Conservation (phyloP, 2,329 filamentous ascomycete species). For the Fusarium transvaalense region DNA sequence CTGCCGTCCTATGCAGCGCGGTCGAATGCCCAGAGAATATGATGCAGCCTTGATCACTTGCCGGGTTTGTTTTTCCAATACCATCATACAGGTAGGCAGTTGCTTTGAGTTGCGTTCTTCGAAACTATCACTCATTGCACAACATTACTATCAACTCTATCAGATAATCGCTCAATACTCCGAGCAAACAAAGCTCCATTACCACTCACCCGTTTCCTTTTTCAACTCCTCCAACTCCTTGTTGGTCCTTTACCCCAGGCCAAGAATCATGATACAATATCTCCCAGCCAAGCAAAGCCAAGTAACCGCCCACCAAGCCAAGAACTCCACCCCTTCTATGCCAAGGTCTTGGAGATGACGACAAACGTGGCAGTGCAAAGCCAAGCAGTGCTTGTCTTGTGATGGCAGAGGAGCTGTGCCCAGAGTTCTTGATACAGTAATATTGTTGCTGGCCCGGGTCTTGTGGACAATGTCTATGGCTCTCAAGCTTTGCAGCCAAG, state of each 20-base stretch:
- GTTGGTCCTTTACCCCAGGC: slow-evolving; percentile 17
- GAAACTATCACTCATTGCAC: background rate
- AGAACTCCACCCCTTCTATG: slow-evolving; percentile 23
- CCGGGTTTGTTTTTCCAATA: slow-evolving; percentile 5
- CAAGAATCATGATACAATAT: slow-evolving; percentile 20
- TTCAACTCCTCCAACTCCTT: background rate
- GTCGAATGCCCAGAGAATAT: slow-evolving; percentile 24
- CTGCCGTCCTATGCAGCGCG: background rate
- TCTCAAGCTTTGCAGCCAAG: slow-evolving; percentile 46
- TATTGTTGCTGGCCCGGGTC: background rate
- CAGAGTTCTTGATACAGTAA: background rate
- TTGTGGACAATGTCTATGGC: slow-evolving; percentile 31
- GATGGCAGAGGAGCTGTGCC: background rate
- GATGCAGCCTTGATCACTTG: slow-evolving; percentile 8
- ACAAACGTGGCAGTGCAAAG: slow-evolving; percentile 48
- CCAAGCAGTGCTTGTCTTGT: slow-evolving; percentile 11
- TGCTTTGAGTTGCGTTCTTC: background rate
- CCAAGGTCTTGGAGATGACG: slow-evolving; percentile 47
- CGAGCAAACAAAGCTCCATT: background rate
- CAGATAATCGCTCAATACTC: background rate
- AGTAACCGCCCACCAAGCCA: slow-evolving; percentile 28
- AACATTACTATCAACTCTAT: background rate
- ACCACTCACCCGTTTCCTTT: background rate
- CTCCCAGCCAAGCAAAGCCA: slow-evolving; percentile 20
- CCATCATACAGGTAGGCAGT: background rate